Conservation (phyloP, 2,329 filamentous ascomycete genomes). For the Tolypocladium album region DNA sequence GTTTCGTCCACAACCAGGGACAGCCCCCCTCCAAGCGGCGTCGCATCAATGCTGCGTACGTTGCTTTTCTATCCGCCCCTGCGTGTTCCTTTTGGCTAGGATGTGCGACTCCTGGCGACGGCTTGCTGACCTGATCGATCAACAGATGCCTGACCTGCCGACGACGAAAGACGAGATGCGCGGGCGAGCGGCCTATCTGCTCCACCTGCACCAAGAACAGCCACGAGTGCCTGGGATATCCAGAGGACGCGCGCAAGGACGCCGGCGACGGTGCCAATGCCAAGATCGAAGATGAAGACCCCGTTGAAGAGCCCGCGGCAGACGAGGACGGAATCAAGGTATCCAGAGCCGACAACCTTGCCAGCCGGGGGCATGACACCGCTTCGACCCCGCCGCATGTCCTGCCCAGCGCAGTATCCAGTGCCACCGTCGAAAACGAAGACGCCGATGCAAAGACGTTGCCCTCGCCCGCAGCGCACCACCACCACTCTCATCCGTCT, state of each 20-base stretch:
- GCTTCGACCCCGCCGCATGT: background rate
- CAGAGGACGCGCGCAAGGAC: slow-evolving; percentile 39
- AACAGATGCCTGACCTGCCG: slow-evolving; percentile 60
- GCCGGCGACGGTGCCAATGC: slow-evolving; percentile 10
- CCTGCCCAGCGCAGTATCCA: background rate
- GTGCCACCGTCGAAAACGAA: slow-evolving; percentile 9
- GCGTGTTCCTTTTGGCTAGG: background rate
- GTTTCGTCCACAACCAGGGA: slow-evolving; percentile 75
- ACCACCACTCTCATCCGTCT: slow-evolving; percentile 3
- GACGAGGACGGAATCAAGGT: background rate
- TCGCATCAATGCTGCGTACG: slow-evolving; percentile 69
- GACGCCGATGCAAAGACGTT: slow-evolving; percentile 10
- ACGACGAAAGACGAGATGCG: slow-evolving; percentile 66
- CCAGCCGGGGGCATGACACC: background rate
- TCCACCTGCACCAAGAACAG: slow-evolving; percentile 64
- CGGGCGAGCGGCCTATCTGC: slow-evolving; percentile 60
- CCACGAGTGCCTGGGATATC: slow-evolving; percentile 59
- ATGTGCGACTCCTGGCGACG: background rate
- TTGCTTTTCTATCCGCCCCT: slow-evolving; percentile 8
- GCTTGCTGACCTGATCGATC: background rate
- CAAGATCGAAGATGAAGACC: slow-evolving; percentile 10
- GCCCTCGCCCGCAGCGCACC: slow-evolving; percentile 5
- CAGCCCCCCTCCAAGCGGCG: slow-evolving; percentile 70
- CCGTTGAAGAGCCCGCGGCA: background rate
- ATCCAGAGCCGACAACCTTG: background rate